phyloP scores from a whole-genome alignment of 257 asterid genomes.

The Primulina huaijiensis region DNA sequence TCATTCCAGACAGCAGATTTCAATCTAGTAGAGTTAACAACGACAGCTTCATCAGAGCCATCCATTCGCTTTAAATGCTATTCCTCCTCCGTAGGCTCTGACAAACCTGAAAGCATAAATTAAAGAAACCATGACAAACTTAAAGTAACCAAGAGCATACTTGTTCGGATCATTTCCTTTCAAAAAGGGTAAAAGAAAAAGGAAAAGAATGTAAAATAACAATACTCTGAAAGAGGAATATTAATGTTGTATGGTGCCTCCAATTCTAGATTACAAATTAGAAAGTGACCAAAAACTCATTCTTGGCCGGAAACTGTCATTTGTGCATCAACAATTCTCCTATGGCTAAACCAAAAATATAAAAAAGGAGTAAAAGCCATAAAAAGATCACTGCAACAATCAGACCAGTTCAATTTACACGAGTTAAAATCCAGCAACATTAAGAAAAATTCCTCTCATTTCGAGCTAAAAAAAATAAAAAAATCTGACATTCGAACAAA shows the following conservation, averaged over 20 bases:
- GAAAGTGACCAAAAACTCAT: neutral
- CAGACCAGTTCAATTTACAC: neutral
- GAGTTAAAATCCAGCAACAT: neutral
- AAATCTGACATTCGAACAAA: neutral
- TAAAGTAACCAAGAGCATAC: neutral
- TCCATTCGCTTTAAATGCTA: conserved; percentile 47
- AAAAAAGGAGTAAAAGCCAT: neutral
- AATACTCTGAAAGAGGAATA: neutral
- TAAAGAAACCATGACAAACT: neutral
- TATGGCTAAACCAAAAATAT: neutral
- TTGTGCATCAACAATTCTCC: too few relatives aligned
- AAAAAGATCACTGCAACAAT: neutral
- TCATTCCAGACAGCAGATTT: conserved; percentile 94
- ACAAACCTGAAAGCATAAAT: neutral
- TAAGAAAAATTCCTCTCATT: neutral
- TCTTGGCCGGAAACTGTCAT: neutral
- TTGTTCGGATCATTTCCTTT: neutral
- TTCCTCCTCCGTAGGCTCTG: neutral
- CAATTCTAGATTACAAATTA: neutral
- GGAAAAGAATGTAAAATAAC: too few relatives aligned
- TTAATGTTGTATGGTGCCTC: neutral
- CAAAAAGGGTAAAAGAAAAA: neutral
- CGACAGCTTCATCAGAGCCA: conserved; percentile 61
- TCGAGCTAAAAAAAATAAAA: neutral
- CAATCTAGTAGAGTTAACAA: conserved; percentile 75